Conservation (phyloP, 257 asterid species). For the Lycium barbarum region DNA sequence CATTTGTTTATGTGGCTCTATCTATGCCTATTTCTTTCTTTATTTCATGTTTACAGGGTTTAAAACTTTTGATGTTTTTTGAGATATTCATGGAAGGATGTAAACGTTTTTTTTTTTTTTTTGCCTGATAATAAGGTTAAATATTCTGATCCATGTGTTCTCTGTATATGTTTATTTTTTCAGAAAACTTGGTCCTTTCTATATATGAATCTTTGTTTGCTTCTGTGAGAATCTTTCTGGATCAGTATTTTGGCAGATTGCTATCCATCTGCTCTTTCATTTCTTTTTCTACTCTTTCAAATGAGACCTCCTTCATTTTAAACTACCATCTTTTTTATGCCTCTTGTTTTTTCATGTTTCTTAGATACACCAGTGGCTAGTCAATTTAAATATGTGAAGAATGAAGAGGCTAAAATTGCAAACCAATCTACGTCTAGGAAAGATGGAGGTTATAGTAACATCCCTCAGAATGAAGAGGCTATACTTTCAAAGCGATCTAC, state of each 20-base stretch:
- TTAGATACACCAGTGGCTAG: slow-evolving; percentile 46
- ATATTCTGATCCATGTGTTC: neutral
- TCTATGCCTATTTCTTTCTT: slow-evolving; percentile 19
- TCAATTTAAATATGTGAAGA: slow-evolving; percentile 43
- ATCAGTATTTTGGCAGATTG: slow-evolving; percentile 2
- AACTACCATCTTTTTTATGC: slow-evolving; percentile 27
- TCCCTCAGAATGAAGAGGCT: slow-evolving; percentile 41
- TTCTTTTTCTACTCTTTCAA: slow-evolving; percentile 22
- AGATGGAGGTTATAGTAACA: slow-evolving; percentile 24
- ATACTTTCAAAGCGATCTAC: slow-evolving; percentile 40
- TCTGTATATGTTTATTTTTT: slow-evolving; percentile 26
- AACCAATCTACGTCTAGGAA: slow-evolving; percentile 41
- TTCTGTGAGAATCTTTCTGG: slow-evolving; percentile 27
- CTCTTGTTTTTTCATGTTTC: slow-evolving; percentile 32
- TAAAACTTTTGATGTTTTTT: neutral
- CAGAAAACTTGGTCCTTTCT: neutral
- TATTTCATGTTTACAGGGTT: neutral
- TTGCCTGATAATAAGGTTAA: neutral
- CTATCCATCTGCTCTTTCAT: slow-evolving; percentile 10
- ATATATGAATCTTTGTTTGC: neutral
- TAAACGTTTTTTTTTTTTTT: neutral
- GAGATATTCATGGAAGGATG: slow-evolving; percentile 5
- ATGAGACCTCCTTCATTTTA: neutral
- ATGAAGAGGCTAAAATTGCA: slow-evolving; percentile 44
- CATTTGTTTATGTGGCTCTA: neutral